These are phyloP conservation scores for Alternaria brassicae DNA, from an alignment of 2,329 filamentous ascomycete species.

Conservation along the genomic window DNA sequence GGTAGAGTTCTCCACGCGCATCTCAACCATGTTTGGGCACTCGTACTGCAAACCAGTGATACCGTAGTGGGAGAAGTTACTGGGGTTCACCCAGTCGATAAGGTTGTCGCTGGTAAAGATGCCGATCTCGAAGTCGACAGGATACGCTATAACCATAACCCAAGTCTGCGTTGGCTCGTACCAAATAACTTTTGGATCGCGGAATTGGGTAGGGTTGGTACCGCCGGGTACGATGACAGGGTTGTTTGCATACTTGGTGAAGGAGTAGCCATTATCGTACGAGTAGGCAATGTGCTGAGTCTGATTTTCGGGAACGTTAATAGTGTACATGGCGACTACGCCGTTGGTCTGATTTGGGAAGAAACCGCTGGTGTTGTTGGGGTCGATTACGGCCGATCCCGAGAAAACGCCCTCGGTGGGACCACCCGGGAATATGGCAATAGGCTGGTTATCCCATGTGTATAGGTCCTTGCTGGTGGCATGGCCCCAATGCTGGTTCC, in stretches of 20 bases:
- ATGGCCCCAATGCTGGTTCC: constrained; percentile 72
- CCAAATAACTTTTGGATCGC: constrained; percentile 71
- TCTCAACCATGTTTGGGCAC: constrained; percentile 67
- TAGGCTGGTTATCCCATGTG: constrained; percentile 69
- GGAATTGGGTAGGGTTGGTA: constrained; percentile 63
- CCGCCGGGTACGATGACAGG: constrained; percentile 61
- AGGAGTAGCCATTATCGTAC: constrained; percentile 67
- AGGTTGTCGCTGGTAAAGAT: constrained; percentile 68
- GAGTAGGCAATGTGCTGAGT: constrained; percentile 69
- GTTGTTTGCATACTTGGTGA: constrained; percentile 65
- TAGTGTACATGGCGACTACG: constrained; percentile 67
- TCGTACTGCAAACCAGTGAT: constrained; percentile 66
- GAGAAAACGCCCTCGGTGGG: constrained; percentile 62
- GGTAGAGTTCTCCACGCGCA: constrained; percentile 53
- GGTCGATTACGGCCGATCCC: constrained; percentile 66
- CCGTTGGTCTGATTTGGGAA: constrained; percentile 67
- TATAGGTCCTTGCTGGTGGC: constrained; percentile 68
- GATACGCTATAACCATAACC: constrained; percentile 65
- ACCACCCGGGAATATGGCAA: constrained; percentile 66
- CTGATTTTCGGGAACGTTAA: constrained; percentile 55
- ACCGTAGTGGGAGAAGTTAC: constrained; percentile 64
- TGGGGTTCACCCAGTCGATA: constrained; percentile 63
- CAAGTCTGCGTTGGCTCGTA: constrained; percentile 58
- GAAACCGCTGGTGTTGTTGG: constrained; percentile 71
- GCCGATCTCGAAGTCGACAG: constrained; percentile 64